phyloP scores from a whole-genome alignment of 2,329 filamentous ascomycete genomes.

The Ascomycota sp. region DNA sequence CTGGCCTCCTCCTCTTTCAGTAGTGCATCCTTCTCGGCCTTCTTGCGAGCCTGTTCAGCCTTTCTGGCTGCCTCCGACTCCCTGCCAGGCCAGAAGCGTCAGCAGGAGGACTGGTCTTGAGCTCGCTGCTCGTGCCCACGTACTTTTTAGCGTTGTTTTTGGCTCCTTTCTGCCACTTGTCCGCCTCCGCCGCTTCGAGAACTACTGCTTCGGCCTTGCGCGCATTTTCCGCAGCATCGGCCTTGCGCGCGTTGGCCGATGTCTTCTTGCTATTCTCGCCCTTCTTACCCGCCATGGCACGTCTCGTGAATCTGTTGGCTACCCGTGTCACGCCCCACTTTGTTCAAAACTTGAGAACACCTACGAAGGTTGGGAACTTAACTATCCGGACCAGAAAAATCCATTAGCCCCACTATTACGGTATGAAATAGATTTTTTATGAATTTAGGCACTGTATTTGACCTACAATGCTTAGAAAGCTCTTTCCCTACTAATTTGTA shows the following conservation, averaged over 20 bases:
- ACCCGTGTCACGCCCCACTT: too few relatives aligned
- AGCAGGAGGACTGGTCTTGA: background rate
- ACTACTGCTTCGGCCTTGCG: slow-evolving; percentile 48
- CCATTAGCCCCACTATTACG: too few relatives aligned
- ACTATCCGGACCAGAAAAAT: too few relatives aligned
- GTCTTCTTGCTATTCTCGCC: slow-evolving; percentile 76
- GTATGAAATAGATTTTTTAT: too few relatives aligned
- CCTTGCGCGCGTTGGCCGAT: slow-evolving; percentile 78
- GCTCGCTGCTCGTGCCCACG: slow-evolving; percentile 11
- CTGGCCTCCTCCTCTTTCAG: slow-evolving; percentile 63
- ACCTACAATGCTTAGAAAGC: too few relatives aligned
- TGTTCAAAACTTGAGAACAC: too few relatives aligned
- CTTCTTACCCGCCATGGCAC: slow-evolving; percentile 56
- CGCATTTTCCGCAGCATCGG: slow-evolving; percentile 67
- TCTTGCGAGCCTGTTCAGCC: slow-evolving; percentile 72
- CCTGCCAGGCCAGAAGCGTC: slow-evolving; percentile 6
- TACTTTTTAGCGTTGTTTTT: slow-evolving; percentile 82
- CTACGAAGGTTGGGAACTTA: too few relatives aligned
- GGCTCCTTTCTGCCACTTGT: slow-evolving; percentile 67
- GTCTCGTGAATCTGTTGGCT: too few relatives aligned
- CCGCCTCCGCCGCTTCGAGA: slow-evolving; percentile 45
- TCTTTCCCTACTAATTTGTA: too few relatives aligned
- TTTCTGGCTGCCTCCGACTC: slow-evolving; percentile 39
- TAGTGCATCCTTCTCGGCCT: slow-evolving; percentile 75
- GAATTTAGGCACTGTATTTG: too few relatives aligned